phyloP scores from a whole-genome alignment of 2,329 filamentous ascomycete genomes.

The Leptoxyphium fumago region DNA sequence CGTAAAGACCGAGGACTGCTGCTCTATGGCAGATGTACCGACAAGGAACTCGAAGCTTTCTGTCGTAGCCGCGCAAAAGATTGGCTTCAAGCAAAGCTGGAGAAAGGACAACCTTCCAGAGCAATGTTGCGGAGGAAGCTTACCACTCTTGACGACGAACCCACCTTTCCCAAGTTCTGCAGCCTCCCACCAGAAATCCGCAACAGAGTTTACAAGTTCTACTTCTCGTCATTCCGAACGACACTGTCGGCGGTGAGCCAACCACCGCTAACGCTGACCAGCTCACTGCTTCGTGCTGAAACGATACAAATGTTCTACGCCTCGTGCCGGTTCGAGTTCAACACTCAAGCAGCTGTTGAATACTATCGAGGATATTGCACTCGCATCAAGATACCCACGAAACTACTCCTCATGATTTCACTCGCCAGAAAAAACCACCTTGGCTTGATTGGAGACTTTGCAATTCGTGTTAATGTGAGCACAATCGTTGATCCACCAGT shows the following conservation, averaged over 20 bases:
- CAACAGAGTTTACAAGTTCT: slow-evolving; percentile 1
- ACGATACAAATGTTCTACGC: slow-evolving; percentile 6
- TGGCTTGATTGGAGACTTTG: no score
- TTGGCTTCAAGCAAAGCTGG: background rate
- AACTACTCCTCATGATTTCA: no score
- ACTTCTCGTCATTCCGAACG: slow-evolving; percentile 4
- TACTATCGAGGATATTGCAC: no score
- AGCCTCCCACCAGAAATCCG: slow-evolving; percentile 5
- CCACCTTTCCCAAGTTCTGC: slow-evolving; percentile 1
- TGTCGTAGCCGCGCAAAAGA: background rate
- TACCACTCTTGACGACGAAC: background rate
- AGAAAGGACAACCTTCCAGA: no score
- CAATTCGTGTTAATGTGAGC: no score
- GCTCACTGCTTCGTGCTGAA: slow-evolving; percentile 2
- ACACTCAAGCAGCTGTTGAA: no score
- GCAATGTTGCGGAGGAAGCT: no score
- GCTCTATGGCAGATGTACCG: background rate
- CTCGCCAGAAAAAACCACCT: no score
- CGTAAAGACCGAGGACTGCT: background rate
- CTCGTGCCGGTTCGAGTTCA: slow-evolving; percentile 2
- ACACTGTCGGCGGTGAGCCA: slow-evolving; percentile 4
- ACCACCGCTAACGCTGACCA: slow-evolving; percentile 5
- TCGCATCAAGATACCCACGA: no score
- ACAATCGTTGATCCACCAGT: no score
- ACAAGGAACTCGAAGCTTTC: background rate